phyloP scores from a whole-genome alignment of 768 basidiomycete species.

The Pisolithus sp. region DNA sequence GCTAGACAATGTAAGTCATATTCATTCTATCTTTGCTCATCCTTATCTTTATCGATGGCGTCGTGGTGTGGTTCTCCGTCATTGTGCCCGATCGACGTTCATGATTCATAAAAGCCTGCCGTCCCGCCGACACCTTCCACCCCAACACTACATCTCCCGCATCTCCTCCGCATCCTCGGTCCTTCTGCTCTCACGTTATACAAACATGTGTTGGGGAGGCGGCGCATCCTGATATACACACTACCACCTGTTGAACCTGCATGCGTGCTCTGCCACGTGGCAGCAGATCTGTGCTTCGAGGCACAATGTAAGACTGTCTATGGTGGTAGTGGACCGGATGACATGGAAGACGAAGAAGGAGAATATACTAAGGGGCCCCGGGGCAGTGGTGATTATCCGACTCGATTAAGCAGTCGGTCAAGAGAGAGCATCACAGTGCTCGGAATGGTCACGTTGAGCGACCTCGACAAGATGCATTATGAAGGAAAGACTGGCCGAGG shows the following conservation, averaged over 20 bases:
- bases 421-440: conserved; percentile 59
- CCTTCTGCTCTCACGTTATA: conserved; percentile 74
- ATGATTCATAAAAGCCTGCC: conserved; percentile 16
- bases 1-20: conserved; percentile 42
- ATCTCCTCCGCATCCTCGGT: conserved; percentile 70
- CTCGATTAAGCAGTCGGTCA: conserved; percentile 33
- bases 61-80: neutral
- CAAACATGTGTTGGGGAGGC: conserved; percentile 70
- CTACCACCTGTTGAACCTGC: conserved; percentile 75
- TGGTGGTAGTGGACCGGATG: neutral
- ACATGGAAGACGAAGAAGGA: neutral
- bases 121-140: conserved; percentile 25
- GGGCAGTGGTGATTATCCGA: conserved; percentile 2
- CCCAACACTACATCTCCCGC: conserved; percentile 68
- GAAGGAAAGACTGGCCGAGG: conserved; percentile 59
- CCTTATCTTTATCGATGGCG: neutral
- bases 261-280: conserved; percentile 56
- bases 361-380: neutral
- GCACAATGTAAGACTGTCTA: conserved; percentile 24
- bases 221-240: conserved; percentile 74
- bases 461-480: conserved; percentile 53
- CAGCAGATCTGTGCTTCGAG: conserved; percentile 62
- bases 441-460: conserved; percentile 74
- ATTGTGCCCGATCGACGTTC: conserved; percentile 8
- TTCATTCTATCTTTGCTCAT: neutral